phyloP scores from a whole-genome alignment of 2,329 filamentous ascomycete species.

The Apiospora malaysiana region DNA sequence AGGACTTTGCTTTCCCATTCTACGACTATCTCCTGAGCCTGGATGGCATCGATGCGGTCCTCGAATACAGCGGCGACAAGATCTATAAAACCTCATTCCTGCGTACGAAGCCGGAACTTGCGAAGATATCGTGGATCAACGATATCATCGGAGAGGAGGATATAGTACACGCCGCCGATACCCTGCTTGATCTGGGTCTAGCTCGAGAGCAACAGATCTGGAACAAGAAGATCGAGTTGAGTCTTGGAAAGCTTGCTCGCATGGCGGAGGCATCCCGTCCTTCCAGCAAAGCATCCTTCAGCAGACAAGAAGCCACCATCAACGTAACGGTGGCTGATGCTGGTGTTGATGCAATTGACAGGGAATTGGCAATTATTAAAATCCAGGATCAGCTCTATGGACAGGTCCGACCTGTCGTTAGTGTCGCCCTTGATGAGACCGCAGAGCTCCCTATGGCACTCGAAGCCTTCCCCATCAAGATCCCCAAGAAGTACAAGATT shows the following conservation, averaged over 20 bases:
- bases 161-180: slow-evolving; percentile 73
- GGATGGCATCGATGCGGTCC: slow-evolving; percentile 68
- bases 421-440: slow-evolving; percentile 77
- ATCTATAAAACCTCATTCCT: slow-evolving; percentile 80
- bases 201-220: slow-evolving; percentile 80
- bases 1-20: slow-evolving; percentile 74
- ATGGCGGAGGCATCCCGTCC: slow-evolving; percentile 64
- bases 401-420: slow-evolving; percentile 70
- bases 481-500: slow-evolving; percentile 69
- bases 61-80: slow-evolving; percentile 74
- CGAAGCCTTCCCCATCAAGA: slow-evolving; percentile 65
- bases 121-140: slow-evolving; percentile 93
- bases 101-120: slow-evolving; percentile 71
- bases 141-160: slow-evolving; percentile 80
- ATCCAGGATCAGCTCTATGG: slow-evolving; percentile 82
- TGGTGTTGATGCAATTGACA: slow-evolving; percentile 60
- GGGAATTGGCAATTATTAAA: slow-evolving; percentile 70
- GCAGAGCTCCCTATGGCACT: slow-evolving; percentile 80
- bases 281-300: slow-evolving; percentile 37
- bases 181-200: slow-evolving; percentile 72
- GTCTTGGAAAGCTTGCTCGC: slow-evolving; percentile 81
- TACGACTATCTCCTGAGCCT: slow-evolving; percentile 79
- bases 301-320: slow-evolving; percentile 34
- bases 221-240: slow-evolving; percentile 93
- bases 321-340: slow-evolving; percentile 35